Percentiles rank a stretch among this genome's conserved stretches.
phyloP scores from a whole-genome alignment of 2,329 filamentous ascomycete species.

The Colletotrichum cereale region DNA sequence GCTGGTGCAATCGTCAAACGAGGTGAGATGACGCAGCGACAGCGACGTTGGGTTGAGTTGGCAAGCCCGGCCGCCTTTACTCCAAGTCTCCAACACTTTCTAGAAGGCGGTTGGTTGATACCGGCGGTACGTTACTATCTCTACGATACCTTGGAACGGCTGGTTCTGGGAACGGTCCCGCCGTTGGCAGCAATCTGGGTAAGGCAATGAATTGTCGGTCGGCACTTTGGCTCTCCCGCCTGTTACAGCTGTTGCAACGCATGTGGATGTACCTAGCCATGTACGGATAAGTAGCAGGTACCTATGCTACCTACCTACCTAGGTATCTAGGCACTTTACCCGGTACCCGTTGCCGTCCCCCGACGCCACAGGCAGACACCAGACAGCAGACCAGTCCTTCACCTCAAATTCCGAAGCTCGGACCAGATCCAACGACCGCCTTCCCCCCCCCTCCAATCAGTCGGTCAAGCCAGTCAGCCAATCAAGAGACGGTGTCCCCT shows the following conservation, averaged over 20 bases:
- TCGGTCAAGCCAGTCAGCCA: not conserved
- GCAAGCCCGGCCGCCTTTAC: slow-evolving; percentile 7
- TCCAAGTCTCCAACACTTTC: slow-evolving; percentile 4
- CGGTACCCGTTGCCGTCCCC: slow-evolving; percentile 20
- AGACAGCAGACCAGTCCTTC: not conserved
- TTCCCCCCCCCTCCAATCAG: not conserved
- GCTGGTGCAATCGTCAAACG: slow-evolving; percentile 32
- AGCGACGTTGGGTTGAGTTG: slow-evolving; percentile 13
- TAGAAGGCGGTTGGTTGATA: not conserved
- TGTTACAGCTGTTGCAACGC: slow-evolving; percentile 13
- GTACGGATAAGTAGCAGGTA: no score
- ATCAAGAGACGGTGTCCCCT: not conserved
- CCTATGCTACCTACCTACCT: no score
- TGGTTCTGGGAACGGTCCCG: slow-evolving; percentile 1
- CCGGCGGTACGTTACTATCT: slow-evolving; percentile 10
- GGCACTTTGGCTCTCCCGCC: not conserved
- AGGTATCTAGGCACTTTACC: slow-evolving; percentile 15
- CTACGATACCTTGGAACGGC: slow-evolving; percentile 5
- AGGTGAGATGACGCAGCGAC: slow-evolving; percentile 33
- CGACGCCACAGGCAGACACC: not conserved
- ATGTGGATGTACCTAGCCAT: slow-evolving; percentile 29
- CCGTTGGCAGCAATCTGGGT: slow-evolving; percentile 28
- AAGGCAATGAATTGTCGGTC: not conserved
- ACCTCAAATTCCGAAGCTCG: slow-evolving; percentile 19
- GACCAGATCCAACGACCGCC: not conserved